These are phyloP conservation scores for Coniochaeta hoffmannii DNA, from an alignment of 2,329 filamentous ascomycete species.

Conservation along the genomic window DNA sequence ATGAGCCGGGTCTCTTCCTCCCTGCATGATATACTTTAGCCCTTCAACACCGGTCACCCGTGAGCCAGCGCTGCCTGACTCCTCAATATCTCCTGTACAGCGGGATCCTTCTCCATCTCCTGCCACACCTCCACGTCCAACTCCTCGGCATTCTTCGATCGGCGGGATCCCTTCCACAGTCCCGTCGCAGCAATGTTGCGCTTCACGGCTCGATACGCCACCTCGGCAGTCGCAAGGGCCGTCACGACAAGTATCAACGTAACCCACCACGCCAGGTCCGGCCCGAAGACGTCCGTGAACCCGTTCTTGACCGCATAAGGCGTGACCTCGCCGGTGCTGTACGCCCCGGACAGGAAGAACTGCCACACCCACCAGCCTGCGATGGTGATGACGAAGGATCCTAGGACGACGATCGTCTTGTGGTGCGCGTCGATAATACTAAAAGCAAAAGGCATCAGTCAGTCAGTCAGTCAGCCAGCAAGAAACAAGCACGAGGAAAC, in stretches of 20 bases:
- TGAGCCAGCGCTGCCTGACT: background rate
- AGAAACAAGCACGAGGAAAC: background rate
- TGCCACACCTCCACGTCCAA: constrained; percentile 51
- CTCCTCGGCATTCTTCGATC: constrained; percentile 29
- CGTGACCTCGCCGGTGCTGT: constrained; percentile 36
- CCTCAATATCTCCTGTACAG: constrained; percentile 32
- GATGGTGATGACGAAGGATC: constrained; percentile 50
- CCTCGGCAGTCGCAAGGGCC: constrained; percentile 56
- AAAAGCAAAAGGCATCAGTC: background rate
- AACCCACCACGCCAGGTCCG: constrained; percentile 66
- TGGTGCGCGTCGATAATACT: constrained; percentile 71
- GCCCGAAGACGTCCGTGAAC: constrained; percentile 60
- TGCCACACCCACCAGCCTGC: constrained; percentile 70
- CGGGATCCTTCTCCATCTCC: constrained; percentile 46
- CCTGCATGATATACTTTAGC: background rate
- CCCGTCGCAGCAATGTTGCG: constrained; percentile 37
- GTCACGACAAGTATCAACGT: constrained; percentile 57
- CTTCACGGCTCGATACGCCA: constrained; percentile 45
- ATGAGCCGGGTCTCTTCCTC: background rate
- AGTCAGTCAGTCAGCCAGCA: too few species aligned
- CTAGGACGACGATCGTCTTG: constrained; percentile 58
- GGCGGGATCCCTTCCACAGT: constrained; percentile 30
- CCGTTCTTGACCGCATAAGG: constrained; percentile 62
- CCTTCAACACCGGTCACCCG: background rate
- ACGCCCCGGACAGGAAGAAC: constrained; percentile 59